These are phyloP conservation scores for Dentipellis fragilis DNA, from an alignment of 768 basidiomycete genomes.

Conservation along the genomic window DNA sequence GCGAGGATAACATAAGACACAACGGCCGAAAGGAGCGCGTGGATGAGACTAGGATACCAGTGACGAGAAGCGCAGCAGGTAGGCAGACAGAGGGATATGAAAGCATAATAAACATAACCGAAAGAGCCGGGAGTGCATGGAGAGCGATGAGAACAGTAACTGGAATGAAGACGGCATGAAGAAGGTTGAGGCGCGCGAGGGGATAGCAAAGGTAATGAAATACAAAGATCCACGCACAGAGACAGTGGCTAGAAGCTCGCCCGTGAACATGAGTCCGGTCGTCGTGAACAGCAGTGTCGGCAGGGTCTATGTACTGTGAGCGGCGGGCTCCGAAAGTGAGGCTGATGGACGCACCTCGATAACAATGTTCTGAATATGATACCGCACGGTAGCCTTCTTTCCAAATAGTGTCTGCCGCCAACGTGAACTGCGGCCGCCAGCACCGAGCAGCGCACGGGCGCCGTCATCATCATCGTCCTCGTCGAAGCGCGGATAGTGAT, in stretches of 20 bases:
- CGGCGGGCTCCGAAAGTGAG: background rate
- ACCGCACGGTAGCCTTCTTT: conserved; percentile 29
- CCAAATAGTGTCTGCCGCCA: conserved; percentile 17
- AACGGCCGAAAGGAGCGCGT: too few species aligned
- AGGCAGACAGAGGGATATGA: too few species aligned
- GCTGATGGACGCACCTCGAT: conserved; percentile 44
- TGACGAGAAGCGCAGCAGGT: too few species aligned
- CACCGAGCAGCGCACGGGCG: conserved; percentile 33
- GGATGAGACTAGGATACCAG: too few species aligned
- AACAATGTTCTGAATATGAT: conserved; percentile 51
- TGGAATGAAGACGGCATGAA: too few species aligned
- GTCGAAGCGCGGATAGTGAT: conserved; percentile 6
- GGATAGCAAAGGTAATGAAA: background rate
- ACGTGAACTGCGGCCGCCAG: conserved; percentile 19
- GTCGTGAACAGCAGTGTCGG: conserved; percentile 83
- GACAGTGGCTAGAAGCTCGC: conserved; percentile 79
- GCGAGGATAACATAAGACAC: too few species aligned
- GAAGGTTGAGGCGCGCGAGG: too few species aligned
- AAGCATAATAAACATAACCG: background rate
- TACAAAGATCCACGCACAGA: conserved; percentile 37
- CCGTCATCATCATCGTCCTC: conserved; percentile 26
- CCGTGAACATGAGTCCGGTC: conserved; percentile 79
- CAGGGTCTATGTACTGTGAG: conserved; percentile 45
- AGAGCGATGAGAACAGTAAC: too few species aligned
- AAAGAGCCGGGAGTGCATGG: background rate